These are phyloP conservation scores for Phialophora tarda DNA, from an alignment of 2,329 filamentous ascomycete genomes.

Conservation along the genomic window DNA sequence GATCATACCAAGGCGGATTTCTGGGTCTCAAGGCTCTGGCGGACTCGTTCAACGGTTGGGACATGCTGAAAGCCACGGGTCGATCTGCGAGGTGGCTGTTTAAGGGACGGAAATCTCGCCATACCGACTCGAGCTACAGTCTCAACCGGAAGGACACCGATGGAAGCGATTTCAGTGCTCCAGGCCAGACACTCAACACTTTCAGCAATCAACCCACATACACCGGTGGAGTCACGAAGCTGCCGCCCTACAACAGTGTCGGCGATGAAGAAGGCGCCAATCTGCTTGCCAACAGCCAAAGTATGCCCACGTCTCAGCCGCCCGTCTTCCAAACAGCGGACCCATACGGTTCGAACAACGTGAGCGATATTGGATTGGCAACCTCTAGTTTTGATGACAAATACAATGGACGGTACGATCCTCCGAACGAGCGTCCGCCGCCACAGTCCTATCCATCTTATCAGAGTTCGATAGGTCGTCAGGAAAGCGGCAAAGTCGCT, in stretches of 20 bases:
- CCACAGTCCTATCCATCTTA: constrained; percentile 16
- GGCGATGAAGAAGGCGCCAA: constrained; percentile 47
- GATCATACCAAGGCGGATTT: constrained; percentile 66
- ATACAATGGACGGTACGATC: constrained; percentile 16
- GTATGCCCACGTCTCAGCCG: constrained; percentile 13
- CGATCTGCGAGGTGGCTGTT: constrained; percentile 81
- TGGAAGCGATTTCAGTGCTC: constrained; percentile 20
- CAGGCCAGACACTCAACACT: constrained; percentile 27
- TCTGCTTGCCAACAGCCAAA: constrained; percentile 44
- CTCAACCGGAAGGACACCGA: constrained; percentile 33
- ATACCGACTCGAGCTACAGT: constrained; percentile 49
- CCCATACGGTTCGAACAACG: constrained; percentile 19
- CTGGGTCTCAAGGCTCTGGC: constrained; percentile 68
- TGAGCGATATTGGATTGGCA: constrained; percentile 36
- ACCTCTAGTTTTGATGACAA: constrained; percentile 31
- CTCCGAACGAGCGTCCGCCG: constrained; percentile 3
- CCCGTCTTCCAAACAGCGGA: constrained; percentile 1
- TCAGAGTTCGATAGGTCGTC: constrained; percentile 15
- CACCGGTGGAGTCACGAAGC: constrained; percentile 16
- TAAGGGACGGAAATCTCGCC: constrained; percentile 66
- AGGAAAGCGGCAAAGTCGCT: constrained; percentile 20
- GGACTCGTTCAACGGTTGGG: constrained; percentile 80
- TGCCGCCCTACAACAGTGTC: constrained; percentile 19
- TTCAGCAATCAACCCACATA: constrained; percentile 24
- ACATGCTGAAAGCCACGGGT: constrained; percentile 79